Evolutionary conservation across 768 basidiomycete species (phyloP).

Genomic region (Suillus brevipes): DNA sequence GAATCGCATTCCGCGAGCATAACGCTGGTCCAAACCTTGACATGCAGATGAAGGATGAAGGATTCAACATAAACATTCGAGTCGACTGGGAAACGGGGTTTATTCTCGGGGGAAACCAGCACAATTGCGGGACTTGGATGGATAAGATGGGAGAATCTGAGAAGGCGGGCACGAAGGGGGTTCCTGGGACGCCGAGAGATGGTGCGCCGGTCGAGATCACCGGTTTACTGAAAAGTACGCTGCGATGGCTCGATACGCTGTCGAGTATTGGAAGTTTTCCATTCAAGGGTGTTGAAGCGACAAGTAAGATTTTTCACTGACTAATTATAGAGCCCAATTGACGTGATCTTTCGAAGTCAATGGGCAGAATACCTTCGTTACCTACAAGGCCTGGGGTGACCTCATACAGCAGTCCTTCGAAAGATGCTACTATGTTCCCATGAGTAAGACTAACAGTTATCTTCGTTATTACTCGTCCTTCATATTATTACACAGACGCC

Average conservation of each 20-base stretch:
- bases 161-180: slow-evolving; percentile 90
- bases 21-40: slow-evolving; percentile 98
- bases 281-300: slow-evolving; percentile 84
- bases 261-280: slow-evolving; percentile 72
- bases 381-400: slow-evolving; percentile 88
- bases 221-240: slow-evolving; percentile 87
- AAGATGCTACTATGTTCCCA: slow-evolving; percentile 85
- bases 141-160: slow-evolving; percentile 97
- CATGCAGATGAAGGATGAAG: slow-evolving; percentile 90
- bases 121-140: slow-evolving; percentile 97
- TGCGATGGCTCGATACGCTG: slow-evolving; percentile 83
- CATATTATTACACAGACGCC: slow-evolving; percentile 50
- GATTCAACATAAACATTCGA: slow-evolving; percentile 89
- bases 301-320: slow-evolving; percentile 49
- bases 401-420: slow-evolving; percentile 89
- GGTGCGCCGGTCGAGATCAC: slow-evolving; percentile 96
- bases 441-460: slow-evolving; percentile 45
- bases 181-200: slow-evolving; percentile 95
- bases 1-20: slow-evolving; percentile 93
- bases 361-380: slow-evolving; percentile 66
- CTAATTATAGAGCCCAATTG: not conserved
- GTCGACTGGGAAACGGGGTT: slow-evolving; percentile 98
- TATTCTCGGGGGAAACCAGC: slow-evolving; percentile 79
- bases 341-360: slow-evolving; percentile 50
- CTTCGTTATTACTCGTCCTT: not conserved